A percentile compares a stretch with the other conserved stretches of the same genome.
Evolutionary conservation across 306 rosid genomes (phyloP).

Genomic region (Medicago ruthenica): DNA sequence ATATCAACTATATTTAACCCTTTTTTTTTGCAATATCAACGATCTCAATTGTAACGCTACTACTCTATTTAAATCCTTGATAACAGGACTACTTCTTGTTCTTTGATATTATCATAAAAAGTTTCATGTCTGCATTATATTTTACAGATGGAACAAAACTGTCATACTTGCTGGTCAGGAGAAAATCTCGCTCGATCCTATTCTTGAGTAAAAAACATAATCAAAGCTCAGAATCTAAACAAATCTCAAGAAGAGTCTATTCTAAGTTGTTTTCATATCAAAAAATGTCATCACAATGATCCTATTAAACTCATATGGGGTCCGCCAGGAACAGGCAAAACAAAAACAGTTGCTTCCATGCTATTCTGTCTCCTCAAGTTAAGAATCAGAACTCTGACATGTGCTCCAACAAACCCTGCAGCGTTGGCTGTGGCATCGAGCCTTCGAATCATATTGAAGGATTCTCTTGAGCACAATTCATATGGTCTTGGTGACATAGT

Average conservation of each 20-base stretch:
- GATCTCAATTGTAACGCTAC: neutral
- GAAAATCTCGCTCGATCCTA: neutral
- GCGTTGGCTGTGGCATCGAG: slow-evolving; percentile 51
- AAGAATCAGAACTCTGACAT: slow-evolving; percentile 57
- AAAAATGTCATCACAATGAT: slow-evolving; percentile 43
- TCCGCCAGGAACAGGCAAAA: slow-evolving; percentile 74
- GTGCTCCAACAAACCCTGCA: slow-evolving; percentile 73
- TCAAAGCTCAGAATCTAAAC: slow-evolving; percentile 50
- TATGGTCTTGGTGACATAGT: slow-evolving; percentile 32
- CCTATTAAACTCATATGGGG: slow-evolving; percentile 68
- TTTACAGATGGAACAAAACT: slow-evolving; percentile 48
- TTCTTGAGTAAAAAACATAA: slow-evolving; percentile 9
- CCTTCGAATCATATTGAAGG: slow-evolving; percentile 32
- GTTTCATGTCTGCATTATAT: slow-evolving; percentile 27
- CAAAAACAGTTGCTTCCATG: slow-evolving; percentile 60
- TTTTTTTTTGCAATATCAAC: neutral
- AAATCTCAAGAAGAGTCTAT: slow-evolving; percentile 53
- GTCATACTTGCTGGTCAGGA: slow-evolving; percentile 29
- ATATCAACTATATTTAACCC: neutral
- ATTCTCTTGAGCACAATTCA: neutral
- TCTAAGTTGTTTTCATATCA: slow-evolving; percentile 48
- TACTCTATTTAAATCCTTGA: neutral
- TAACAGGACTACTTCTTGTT: neutral
- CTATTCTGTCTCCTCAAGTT: slow-evolving; percentile 43
- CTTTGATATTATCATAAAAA: neutral